phyloP scores from a whole-genome alignment of 345 rosid species.

The Clausena lansium region DNA sequence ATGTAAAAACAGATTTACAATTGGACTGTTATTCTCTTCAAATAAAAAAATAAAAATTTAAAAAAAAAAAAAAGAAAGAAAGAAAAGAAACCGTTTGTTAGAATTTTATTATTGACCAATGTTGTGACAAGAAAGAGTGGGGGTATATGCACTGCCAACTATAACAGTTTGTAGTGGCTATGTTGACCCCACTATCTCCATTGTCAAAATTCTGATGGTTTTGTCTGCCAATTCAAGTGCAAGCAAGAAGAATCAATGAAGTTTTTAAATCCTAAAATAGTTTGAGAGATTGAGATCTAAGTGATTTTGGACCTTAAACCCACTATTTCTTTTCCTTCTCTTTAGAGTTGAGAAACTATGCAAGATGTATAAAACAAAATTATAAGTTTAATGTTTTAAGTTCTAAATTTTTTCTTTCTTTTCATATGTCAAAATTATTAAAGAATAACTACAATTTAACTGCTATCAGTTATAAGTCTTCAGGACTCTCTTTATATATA shows the following conservation, averaged over 20 bases:
- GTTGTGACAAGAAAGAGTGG: conserved; percentile 29
- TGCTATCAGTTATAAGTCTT: no score
- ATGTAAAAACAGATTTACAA: neutral
- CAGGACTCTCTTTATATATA: no score
- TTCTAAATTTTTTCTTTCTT: no score
- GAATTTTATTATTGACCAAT: neutral
- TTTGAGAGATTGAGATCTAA: neutral
- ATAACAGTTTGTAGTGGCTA: conserved; percentile 12
- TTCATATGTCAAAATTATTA: neutral
- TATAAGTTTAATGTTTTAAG: no score
- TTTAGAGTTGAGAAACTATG: neutral
- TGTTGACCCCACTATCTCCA: conserved; percentile 28
- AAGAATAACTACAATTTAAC: no score
- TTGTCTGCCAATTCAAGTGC: conserved; percentile 29
- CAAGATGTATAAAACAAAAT: no score
- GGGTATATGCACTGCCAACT: conserved; percentile 7
- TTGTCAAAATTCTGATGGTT: conserved; percentile 20
- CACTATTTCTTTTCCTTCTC: neutral
- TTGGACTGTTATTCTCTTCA: conserved; percentile 1
- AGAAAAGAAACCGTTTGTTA: neutral
- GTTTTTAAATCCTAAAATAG: neutral
- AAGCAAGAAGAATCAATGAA: conserved; percentile 24
- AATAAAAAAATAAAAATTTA: no score
- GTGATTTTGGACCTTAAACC: neutral
- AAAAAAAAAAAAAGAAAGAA: neutral